A percentile compares a stretch with the other conserved stretches of the same genome.
phyloP scores from a whole-genome alignment of 2,329 filamentous ascomycete genomes.

The Verruconis gallopava region DNA sequence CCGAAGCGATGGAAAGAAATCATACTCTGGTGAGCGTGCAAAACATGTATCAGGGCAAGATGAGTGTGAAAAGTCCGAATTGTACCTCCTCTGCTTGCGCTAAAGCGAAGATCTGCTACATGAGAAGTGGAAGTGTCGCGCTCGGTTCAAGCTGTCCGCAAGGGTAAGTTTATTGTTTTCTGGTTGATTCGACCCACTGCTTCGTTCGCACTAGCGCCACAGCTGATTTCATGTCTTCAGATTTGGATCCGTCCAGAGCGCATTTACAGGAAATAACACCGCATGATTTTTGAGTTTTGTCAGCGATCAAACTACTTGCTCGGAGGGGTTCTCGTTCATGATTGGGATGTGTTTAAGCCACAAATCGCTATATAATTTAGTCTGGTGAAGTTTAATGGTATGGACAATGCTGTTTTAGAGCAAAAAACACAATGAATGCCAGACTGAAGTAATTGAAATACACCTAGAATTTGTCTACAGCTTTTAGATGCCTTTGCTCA shows the following conservation, averaged over 20 bases:
- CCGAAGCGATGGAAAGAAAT: constrained; percentile 43
- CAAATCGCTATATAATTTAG: no score
- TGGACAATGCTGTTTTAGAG: no score
- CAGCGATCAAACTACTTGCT: no score
- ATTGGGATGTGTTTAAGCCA: no score
- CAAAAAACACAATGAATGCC: no score
- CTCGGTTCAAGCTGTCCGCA: constrained; percentile 40
- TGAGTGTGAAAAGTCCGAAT: constrained; percentile 36
- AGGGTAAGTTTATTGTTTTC: constrained; percentile 24
- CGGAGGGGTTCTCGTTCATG: no score
- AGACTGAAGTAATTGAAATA: no score
- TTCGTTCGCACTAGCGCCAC: no score
- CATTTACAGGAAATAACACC: constrained; percentile 4
- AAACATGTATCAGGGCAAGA: constrained; percentile 41
- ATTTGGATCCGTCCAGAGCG: constrained; percentile 2
- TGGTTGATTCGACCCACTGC: background rate
- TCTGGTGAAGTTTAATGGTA: no score
- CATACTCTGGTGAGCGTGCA: constrained; percentile 35
- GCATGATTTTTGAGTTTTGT: no score
- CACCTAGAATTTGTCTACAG: no score
- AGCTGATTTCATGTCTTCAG: background rate
- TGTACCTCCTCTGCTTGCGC: constrained; percentile 40
- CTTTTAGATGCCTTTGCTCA: no score
- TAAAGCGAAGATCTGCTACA: constrained; percentile 45
- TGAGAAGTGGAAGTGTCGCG: constrained; percentile 41